Conservation (phyloP, 352 stramenopile genomes). For the Elongisporangium prolatum region DNA sequence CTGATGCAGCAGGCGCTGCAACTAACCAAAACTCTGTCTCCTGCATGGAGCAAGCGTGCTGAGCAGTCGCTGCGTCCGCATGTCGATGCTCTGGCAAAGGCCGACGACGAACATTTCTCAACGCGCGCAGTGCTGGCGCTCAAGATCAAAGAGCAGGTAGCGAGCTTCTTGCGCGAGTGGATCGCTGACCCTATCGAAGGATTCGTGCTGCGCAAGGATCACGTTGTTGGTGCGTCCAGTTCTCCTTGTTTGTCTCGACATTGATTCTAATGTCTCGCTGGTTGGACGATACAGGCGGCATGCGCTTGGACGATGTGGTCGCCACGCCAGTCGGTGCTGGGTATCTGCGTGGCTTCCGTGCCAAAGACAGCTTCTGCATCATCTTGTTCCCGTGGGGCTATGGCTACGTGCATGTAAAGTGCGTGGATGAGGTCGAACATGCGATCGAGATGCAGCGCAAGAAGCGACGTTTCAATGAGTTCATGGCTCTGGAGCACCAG, state of each 20-base stretch:
- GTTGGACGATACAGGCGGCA: constrained; percentile 10
- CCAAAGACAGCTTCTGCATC: constrained; percentile 54
- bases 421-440: constrained; percentile 39
- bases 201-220: constrained; percentile 59
- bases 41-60: constrained; percentile 20
- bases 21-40: constrained; percentile 27
- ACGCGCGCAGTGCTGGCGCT: constrained; percentile 40
- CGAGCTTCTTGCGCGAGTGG: constrained; percentile 63
- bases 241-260: background rate
- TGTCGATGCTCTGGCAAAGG: constrained; percentile 19
- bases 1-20: constrained; percentile 45
- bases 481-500: constrained; percentile 59
- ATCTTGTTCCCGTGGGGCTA: constrained; percentile 73
- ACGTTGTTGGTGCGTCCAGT: constrained; percentile 49
- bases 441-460: constrained; percentile 29
- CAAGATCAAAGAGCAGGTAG: constrained; percentile 64
- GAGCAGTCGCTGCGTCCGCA: constrained; percentile 21
- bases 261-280: background rate
- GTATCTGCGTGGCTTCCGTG: constrained; percentile 55
- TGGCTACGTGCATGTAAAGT: constrained; percentile 57
- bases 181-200: constrained; percentile 66
- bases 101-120: constrained; percentile 14
- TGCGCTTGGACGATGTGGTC: constrained; percentile 60
- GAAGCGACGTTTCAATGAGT: constrained; percentile 46
- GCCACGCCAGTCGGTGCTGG: constrained; percentile 53